Conservation (phyloP, 176 grass and related monocot genomes). For the Cocos nucifera region DNA sequence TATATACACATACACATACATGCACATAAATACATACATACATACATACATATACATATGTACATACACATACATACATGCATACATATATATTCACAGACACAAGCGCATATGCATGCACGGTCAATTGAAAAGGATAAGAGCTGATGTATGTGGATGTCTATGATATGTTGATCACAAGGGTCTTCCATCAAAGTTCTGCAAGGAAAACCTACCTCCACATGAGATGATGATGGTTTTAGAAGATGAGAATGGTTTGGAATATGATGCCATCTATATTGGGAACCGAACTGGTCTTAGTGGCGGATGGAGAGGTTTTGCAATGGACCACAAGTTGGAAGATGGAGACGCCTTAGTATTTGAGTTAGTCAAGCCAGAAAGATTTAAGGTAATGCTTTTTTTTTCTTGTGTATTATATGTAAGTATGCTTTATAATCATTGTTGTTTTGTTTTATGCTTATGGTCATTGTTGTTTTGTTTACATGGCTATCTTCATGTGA, state of each 20-base stretch:
- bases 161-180: background rate
- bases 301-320: constrained; percentile 93
- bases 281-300: constrained; percentile 73
- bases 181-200: constrained; percentile 76
- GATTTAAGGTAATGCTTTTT: constrained; percentile 62
- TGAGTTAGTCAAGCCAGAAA: constrained; percentile 56
- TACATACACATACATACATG: too few relatives aligned
- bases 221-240: constrained; percentile 73
- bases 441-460: background rate
- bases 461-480: background rate
- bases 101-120: too few relatives aligned
- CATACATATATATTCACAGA: too few relatives aligned
- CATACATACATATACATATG: too few relatives aligned
- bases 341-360: constrained; percentile 86
- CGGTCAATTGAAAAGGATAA: too few relatives aligned
- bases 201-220: constrained; percentile 64
- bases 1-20: too few relatives aligned
- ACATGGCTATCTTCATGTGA: constrained; percentile 2
- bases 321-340: constrained; percentile 75
- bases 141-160: too few relatives aligned
- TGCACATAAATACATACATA: too few relatives aligned
- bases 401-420: constrained; percentile 1
- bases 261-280: constrained; percentile 78
- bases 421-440: constrained; percentile 2
- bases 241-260: constrained; percentile 73